phyloP scores from a whole-genome alignment of 2,329 filamentous ascomycete genomes.

The Fusarium graminum region DNA sequence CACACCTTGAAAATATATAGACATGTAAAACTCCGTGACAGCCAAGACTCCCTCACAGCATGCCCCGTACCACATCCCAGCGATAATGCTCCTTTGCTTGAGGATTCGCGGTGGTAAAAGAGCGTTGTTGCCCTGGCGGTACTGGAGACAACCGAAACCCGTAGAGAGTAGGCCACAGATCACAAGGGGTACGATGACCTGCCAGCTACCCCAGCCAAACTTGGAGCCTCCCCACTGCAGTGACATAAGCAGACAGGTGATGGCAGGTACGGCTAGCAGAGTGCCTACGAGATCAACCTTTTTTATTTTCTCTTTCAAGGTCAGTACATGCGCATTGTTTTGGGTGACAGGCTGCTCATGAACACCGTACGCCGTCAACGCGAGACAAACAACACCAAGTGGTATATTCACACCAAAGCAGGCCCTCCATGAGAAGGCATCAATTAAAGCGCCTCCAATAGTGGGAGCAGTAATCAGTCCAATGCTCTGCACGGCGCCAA shows the following conservation, averaged over 20 bases:
- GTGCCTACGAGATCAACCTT: slow-evolving; percentile 39
- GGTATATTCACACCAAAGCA: slow-evolving; percentile 47
- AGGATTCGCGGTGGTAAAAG: slow-evolving; percentile 36
- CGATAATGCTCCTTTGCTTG: slow-evolving; percentile 46
- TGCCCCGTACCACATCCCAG: slow-evolving; percentile 43
- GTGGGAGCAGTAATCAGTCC: slow-evolving; percentile 41
- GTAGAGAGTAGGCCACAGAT: slow-evolving; percentile 20
- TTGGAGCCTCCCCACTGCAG: slow-evolving; percentile 44
- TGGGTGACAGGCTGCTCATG: slow-evolving; percentile 29
- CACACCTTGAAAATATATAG: slow-evolving; percentile 47
- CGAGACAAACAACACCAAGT: slow-evolving; percentile 29
- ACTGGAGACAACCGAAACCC: slow-evolving; percentile 37
- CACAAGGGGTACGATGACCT: slow-evolving; percentile 38
- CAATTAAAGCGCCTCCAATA: slow-evolving; percentile 39
- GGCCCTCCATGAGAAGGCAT: slow-evolving; percentile 43
- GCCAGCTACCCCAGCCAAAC: slow-evolving; percentile 44
- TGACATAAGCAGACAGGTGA: slow-evolving; percentile 43
- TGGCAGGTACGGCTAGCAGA: slow-evolving; percentile 28
- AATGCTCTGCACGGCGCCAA: slow-evolving; percentile 38
- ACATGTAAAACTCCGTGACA: slow-evolving; percentile 47
- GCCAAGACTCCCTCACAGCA: slow-evolving; percentile 42
- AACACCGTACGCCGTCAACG: slow-evolving; percentile 34
- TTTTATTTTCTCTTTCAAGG: slow-evolving; percentile 31
- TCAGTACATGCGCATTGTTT: background rate
- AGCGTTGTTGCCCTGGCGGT: slow-evolving; percentile 36